Evolutionary conservation across 225 moss, liverwort and hornwort genomes (phyloP).

Genomic region (Bryoerythrophyllum caledonicum): DNA sequence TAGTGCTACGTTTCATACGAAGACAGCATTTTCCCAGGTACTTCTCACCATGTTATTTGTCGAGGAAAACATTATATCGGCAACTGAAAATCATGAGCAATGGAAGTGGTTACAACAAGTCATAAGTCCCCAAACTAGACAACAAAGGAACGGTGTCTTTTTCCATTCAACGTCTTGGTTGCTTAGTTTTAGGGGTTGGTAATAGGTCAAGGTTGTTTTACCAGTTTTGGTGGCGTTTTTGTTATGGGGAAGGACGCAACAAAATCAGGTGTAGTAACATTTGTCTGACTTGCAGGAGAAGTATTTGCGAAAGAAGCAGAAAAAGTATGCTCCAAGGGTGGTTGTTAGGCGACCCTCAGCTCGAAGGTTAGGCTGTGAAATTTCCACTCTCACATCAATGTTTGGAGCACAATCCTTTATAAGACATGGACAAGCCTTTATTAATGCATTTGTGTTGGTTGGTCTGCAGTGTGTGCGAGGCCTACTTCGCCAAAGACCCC

Average conservation of each 20-base stretch:
- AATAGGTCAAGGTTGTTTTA: too few relatives aligned
- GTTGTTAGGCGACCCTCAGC: slow-evolving; percentile 88
- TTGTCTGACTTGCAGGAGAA: slow-evolving; percentile 69
- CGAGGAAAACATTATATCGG: too few relatives aligned
- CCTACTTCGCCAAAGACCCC: slow-evolving; percentile 94
- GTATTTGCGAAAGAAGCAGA: slow-evolving; percentile 94
- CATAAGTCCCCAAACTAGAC: too few relatives aligned
- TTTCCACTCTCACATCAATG: neutral
- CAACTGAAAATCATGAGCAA: too few relatives aligned
- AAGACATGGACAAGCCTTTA: neutral
- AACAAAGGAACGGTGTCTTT: too few relatives aligned
- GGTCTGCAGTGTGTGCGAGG: slow-evolving; percentile 82
- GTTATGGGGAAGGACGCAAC: neutral
- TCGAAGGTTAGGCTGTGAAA: slow-evolving; percentile 57
- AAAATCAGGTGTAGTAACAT: neutral
- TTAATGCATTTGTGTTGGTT: slow-evolving; percentile 32
- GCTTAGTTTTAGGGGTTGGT: too few relatives aligned
- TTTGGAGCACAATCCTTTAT: too few relatives aligned
- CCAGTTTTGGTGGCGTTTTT: too few relatives aligned
- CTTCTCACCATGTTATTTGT: too few relatives aligned
- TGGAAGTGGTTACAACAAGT: too few relatives aligned
- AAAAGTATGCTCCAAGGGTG: slow-evolving; percentile 92
- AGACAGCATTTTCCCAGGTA: slow-evolving; percentile 97
- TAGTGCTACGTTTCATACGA: slow-evolving; percentile 86
- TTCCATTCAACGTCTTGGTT: too few relatives aligned